Evolutionary conservation across 345 rosid genomes (phyloP), one percentile per base, ranked within the genome.

Genomic region (Euphorbia lathyris): DNA sequence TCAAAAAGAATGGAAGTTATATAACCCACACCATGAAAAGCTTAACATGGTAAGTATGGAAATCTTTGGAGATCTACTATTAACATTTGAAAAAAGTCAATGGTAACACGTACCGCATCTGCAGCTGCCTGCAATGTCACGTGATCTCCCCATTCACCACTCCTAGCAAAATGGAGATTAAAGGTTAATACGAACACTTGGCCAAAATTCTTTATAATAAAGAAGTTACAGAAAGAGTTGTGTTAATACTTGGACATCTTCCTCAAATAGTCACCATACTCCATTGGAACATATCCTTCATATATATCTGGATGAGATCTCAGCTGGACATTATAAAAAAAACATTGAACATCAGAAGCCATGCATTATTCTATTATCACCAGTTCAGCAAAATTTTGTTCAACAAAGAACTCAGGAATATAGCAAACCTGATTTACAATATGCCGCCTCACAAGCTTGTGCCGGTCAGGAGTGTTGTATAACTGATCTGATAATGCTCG

Each of bases 61-160:
- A 34, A 60, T 60, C 45, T 9, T 60, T 19, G 43, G 47, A 60
- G 47, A 60, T 17, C 9, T 12, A 45, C 16, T 34, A 32, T 43
- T 16, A 64, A 47, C n/a, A 42, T 14, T 26, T 27, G n/a, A 12
- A 36, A 34, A 19, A 56, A 20, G 29, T 27, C 27, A 27, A 17
- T n/a, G 12, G 14, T 16, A n/a, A n/a, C 16, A 5, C 79, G 64
- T 86, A 90, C 96, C 81, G 58, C 68, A 80, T 90, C 96, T 22
- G 91, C 91, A 66, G 93, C 91, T 34, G 96, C 93, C 69, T 90
- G 93, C 79, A 90, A 78, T 22, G 96, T 90, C 63, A 85, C 89
- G 73, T 85, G 89, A 75, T 85, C 89, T 63, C 89, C 89, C 89
- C 89, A 85, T 68, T 85, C 91, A 26, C 96, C 93, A 48, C 83